Base-by-base conservation (phyloP, 345 rosid genomes). In the Fremontodendron californicum region DNA sequence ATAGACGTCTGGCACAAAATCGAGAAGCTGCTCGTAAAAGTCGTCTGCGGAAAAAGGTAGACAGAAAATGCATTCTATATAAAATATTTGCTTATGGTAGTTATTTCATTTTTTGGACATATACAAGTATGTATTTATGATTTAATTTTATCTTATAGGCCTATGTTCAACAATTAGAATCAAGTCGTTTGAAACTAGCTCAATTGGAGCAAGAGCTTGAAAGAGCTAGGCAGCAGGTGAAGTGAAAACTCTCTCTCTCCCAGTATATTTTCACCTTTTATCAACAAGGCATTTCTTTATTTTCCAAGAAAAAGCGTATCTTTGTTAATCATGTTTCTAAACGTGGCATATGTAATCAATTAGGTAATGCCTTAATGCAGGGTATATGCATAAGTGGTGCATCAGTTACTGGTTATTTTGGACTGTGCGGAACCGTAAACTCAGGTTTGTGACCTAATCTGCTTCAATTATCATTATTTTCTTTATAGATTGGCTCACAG, bases 21-120 rank as follows among this genome's bases (percentile, higher is more conserved):
- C 88, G 97, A 54, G 98, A 93, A 88, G 98, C 98, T 75, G 98
- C 98, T 68, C 87, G 95, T 43, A 94, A 94, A 84, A 93, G 98
- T 78, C 94, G 97, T 65, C 75, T 93, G 71, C 88, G 98, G 75
- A 94, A 93, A 82, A 93, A 94, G 89, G 98, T 94, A 72, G 52
- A 80, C 74, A 39, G 46, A 54, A 54, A 84, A 40, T 31, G 16
- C 70, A 6, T 71, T 77, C 73, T 19, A 51, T 63, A 9, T 61
- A 43, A 27, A 45, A 35, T 6, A 12, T 25, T 63, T 51, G 51
- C 54, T 73, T 61, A 71, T 60, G 16, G 29, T 69, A 33, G 27
- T 21, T 35, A 15, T 62, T 69, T 72, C 52, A 40, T 45, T 42
- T 58, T 71, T 35, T 40, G 27, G 51, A 61, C 66, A 5, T 58